These are phyloP conservation scores for Quillaja saponaria DNA, from an alignment of 306 rosid species.

Conservation along the genomic window DNA sequence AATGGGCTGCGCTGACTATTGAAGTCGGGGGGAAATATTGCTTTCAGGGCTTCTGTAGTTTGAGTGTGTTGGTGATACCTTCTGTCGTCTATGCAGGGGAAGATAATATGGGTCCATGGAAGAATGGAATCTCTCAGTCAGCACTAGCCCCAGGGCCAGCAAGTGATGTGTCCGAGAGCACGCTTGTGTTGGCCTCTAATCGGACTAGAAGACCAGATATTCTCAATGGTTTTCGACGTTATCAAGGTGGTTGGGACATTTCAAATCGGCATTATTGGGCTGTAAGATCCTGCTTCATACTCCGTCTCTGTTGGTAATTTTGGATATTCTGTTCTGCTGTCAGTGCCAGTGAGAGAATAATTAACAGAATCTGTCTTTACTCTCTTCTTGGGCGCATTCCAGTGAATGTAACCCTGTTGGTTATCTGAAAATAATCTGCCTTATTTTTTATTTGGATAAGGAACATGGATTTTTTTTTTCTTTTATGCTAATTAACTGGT, in stretches of 20 bases:
- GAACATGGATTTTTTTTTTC: no score
- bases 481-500: no score
- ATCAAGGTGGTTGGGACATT: slow-evolving; percentile 89
- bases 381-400: no score
- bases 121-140: slow-evolving; percentile 38
- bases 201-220: slow-evolving; percentile 84
- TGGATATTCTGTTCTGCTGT: no score
- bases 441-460: no score
- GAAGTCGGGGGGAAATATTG: slow-evolving; percentile 7
- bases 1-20: no score
- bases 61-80: background rate
- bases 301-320: no score
- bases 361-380: no score
- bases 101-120: slow-evolving; percentile 77
- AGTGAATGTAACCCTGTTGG: no score
- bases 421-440: no score
- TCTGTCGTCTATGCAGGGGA: slow-evolving; percentile 51
- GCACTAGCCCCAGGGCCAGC: slow-evolving; percentile 73
- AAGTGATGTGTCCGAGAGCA: slow-evolving; percentile 34
- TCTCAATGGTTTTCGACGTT: slow-evolving; percentile 59
- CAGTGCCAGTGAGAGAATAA: no score
- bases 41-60: slow-evolving; percentile 9
- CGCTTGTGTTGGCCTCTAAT: slow-evolving; percentile 80
- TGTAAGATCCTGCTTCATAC: no score
- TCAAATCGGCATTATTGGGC: slow-evolving; percentile 87